Evolutionary conservation across 2,329 filamentous ascomycete species (phyloP).

Genomic region (Scedosporium boydii): DNA sequence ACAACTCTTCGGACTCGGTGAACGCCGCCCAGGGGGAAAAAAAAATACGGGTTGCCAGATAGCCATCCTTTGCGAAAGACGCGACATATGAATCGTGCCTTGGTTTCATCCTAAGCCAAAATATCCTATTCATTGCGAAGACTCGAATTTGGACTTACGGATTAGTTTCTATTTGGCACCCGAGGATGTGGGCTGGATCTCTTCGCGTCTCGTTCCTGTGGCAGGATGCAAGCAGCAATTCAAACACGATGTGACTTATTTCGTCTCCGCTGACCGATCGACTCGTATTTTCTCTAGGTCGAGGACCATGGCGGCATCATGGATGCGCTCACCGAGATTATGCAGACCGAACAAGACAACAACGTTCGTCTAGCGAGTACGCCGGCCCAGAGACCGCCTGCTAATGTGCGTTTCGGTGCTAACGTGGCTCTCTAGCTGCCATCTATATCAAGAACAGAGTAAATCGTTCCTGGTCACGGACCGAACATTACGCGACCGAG

Average conservation of each 20-base stretch:
- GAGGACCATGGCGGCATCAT: constrained; percentile 86
- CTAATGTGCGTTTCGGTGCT: not conserved
- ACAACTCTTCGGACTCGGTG: not conserved
- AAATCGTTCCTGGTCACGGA: constrained; percentile 78
- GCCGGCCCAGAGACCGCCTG: constrained; percentile 20
- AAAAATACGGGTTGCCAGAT: not conserved
- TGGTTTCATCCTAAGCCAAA: not conserved
- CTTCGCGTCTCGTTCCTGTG: not conserved
- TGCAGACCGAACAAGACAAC: constrained; percentile 78
- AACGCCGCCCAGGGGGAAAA: not conserved
- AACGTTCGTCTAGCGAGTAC: constrained; percentile 82
- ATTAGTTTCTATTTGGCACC: not conserved
- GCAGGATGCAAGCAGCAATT: not conserved
- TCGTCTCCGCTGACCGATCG: not conserved
- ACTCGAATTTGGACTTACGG: not conserved
- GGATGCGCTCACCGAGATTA: constrained; percentile 80
- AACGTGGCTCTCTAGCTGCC: constrained; percentile 53
- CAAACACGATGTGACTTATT: not conserved
- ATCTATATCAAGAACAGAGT: constrained; percentile 98
- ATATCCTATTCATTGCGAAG: not conserved
- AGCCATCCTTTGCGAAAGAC: no score
- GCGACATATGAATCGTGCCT: no score
- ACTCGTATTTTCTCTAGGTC: constrained; percentile 45
- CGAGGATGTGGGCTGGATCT: not conserved
- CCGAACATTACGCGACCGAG: constrained; percentile 60